Conservation (phyloP, 2,329 filamentous ascomycete genomes). For the Acrocalymma vagum region DNA sequence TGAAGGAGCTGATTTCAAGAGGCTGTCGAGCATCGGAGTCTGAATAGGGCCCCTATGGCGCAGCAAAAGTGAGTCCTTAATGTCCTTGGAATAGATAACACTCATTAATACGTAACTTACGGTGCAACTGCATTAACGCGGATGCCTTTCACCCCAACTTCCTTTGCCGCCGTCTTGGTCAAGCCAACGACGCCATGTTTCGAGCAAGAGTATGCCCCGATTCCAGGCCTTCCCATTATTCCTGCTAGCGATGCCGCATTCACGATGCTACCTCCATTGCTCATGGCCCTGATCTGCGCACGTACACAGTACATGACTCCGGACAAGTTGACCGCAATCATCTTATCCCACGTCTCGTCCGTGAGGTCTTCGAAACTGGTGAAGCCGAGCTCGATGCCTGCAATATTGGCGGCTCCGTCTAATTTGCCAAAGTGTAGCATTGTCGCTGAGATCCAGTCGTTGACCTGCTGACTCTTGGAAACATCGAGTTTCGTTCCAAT, state of each 20-base stretch:
- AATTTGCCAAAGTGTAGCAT: slow-evolving; percentile 45
- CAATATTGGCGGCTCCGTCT: slow-evolving; percentile 52
- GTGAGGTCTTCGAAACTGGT: slow-evolving; percentile 16
- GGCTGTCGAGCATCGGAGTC: too few relatives aligned
- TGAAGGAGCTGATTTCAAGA: too few relatives aligned
- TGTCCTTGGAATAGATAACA: too few relatives aligned
- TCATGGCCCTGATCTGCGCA: slow-evolving; percentile 41
- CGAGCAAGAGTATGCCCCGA: slow-evolving; percentile 42
- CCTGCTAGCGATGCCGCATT: slow-evolving; percentile 52
- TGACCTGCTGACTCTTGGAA: slow-evolving; percentile 49
- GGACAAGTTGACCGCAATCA: slow-evolving; percentile 48
- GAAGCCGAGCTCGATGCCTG: slow-evolving; percentile 35
- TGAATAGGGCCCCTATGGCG: too few relatives aligned
- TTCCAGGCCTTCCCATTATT: slow-evolving; percentile 50
- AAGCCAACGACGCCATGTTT: slow-evolving; percentile 51
- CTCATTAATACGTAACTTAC: too few relatives aligned
- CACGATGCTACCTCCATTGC: slow-evolving; percentile 12
- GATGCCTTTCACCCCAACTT: slow-evolving; percentile 37
- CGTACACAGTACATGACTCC: slow-evolving; percentile 41
- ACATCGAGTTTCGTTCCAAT: slow-evolving; percentile 51
- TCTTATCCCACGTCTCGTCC: slow-evolving; percentile 21
- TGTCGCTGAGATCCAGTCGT: slow-evolving; percentile 47
- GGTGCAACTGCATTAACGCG: slow-evolving; percentile 35
- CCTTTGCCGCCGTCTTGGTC: slow-evolving; percentile 48
- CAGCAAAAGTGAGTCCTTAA: too few relatives aligned